phyloP scores from a whole-genome alignment of 768 basidiomycete genomes.

The Suillus subluteus region DNA sequence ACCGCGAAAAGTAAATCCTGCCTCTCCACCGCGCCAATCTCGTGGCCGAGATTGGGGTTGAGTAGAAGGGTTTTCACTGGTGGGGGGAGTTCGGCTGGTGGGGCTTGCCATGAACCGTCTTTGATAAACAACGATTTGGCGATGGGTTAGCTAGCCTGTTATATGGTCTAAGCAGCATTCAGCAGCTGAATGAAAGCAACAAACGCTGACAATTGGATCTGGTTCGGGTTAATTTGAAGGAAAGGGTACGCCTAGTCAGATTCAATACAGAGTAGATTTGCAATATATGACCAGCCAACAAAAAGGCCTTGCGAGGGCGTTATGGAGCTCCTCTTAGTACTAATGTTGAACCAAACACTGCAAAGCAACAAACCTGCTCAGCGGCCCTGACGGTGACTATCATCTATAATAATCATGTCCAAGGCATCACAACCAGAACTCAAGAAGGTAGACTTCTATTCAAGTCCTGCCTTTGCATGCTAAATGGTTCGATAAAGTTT shows the following conservation, averaged over 20 bases:
- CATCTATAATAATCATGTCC: constrained; percentile 58
- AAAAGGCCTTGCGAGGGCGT: neutral
- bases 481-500: constrained; percentile 55
- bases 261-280: constrained; percentile 5
- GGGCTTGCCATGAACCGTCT: constrained; percentile 46
- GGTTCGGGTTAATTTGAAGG: constrained; percentile 1
- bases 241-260: neutral
- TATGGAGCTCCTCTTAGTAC: constrained; percentile 9
- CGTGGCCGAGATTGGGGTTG: constrained; percentile 36
- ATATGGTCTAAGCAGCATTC: constrained; percentile 1
- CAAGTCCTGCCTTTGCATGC: constrained; percentile 8
- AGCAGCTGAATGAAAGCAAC: neutral
- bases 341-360: constrained; percentile 30
- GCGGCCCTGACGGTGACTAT: constrained; percentile 9
- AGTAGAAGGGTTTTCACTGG: constrained; percentile 31
- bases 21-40: constrained; percentile 53
- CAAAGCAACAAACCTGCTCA: constrained; percentile 30
- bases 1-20: constrained; percentile 52
- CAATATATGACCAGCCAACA: neutral
- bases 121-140: constrained; percentile 3
- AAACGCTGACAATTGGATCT: neutral
- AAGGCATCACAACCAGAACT: constrained; percentile 97
- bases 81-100: constrained; percentile 32
- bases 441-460: constrained; percentile 77
- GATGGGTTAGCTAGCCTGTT: constrained; percentile 1